Evolutionary conservation across 2,329 filamentous ascomycete genomes (phyloP).

Genomic region (Capronia americana): DNA sequence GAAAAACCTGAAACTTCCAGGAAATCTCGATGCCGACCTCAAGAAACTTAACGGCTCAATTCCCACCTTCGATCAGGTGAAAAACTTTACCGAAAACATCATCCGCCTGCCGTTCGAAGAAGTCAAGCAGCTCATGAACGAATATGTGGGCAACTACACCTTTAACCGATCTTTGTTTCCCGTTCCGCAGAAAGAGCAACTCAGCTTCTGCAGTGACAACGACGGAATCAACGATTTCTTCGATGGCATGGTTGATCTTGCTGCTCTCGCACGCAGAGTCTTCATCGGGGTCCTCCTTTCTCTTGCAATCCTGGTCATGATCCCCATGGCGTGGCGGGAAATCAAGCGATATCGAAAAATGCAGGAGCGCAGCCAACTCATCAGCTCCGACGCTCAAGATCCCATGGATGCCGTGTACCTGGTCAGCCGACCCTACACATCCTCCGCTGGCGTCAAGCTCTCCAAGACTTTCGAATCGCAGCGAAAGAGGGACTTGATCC

Average conservation of each 20-base stretch:
- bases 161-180: conserved; percentile 83
- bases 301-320: conserved; percentile 73
- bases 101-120: conserved; percentile 82
- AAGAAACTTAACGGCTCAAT: conserved; percentile 77
- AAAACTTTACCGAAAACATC: conserved; percentile 77
- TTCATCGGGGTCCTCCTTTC: conserved; percentile 78
- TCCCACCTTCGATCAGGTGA: conserved; percentile 81
- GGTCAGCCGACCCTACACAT: conserved; percentile 78
- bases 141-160: conserved; percentile 72
- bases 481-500: conserved; percentile 72
- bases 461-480: conserved; percentile 62
- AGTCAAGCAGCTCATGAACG: conserved; percentile 74
- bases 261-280: conserved; percentile 71
- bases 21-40: conserved; percentile 71
- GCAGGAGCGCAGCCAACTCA: conserved; percentile 70
- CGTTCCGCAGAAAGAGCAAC: conserved; percentile 77
- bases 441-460: conserved; percentile 70
- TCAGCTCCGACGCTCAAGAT: conserved; percentile 72
- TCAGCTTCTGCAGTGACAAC: conserved; percentile 89
- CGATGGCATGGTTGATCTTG: conserved; percentile 68
- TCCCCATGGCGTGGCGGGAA: conserved; percentile 82
- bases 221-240: conserved; percentile 86
- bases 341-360: conserved; percentile 77
- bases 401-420: conserved; percentile 89
- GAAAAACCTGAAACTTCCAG: conserved; percentile 71